Conservation (phyloP, 257 asterid genomes). For the Nicotiana attenuata region DNA sequence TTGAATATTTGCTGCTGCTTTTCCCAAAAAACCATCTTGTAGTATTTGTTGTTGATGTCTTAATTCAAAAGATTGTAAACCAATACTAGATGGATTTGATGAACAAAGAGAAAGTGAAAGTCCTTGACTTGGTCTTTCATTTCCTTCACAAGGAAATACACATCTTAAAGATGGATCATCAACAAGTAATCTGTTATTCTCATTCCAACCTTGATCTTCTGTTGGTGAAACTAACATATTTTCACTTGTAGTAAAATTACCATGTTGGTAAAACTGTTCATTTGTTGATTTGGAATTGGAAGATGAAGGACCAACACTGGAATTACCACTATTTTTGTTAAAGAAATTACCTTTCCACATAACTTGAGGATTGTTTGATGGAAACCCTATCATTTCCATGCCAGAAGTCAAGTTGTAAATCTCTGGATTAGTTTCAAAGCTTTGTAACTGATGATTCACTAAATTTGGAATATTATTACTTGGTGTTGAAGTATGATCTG, state of each 20-base stretch:
- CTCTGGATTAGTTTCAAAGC: conserved; percentile 36
- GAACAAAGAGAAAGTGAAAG: conserved; percentile 77
- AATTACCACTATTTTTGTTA: conserved; percentile 20
- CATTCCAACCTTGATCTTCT: conserved; percentile 23
- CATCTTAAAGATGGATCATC: conserved; percentile 50
- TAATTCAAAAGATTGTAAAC: conserved; percentile 60
- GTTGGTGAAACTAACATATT: background rate
- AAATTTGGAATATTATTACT: conserved; percentile 22
- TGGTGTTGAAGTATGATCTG: conserved; percentile 16
- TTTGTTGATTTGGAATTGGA: conserved; percentile 33
- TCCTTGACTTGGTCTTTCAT: conserved; percentile 81
- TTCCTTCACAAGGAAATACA: conserved; percentile 68
- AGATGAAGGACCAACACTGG: conserved; percentile 24
- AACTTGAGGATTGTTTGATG: conserved; percentile 28
- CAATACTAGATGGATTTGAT: conserved; percentile 50
- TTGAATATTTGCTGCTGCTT: conserved; percentile 15
- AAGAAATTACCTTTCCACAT: conserved; percentile 45
- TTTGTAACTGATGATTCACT: conserved; percentile 19
- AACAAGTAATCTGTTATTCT: conserved; percentile 25
- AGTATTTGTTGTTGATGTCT: conserved; percentile 33
- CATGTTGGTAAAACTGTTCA: conserved; percentile 30
- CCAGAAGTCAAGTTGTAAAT: conserved; percentile 52
- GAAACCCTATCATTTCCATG: conserved; percentile 72
- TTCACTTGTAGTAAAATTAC: conserved; percentile 16
- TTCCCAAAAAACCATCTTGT: conserved; percentile 31